Evolutionary conservation across 75 land plant species (phyloP).

Genomic region (Gnetum montanum): DNA sequence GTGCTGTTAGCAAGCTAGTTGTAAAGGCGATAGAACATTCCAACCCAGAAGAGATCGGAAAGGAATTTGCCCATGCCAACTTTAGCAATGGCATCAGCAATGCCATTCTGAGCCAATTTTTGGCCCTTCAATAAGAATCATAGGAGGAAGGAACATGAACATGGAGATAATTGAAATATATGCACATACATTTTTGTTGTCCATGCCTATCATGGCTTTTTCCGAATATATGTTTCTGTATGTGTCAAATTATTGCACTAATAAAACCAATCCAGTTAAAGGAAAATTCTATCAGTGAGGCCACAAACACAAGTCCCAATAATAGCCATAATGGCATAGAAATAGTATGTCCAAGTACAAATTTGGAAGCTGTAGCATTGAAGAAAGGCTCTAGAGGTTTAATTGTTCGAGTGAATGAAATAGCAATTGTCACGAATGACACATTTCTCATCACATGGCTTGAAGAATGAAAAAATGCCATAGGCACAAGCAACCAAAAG

Average conservation of each 20-base stretch:
- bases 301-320: constrained; percentile 94
- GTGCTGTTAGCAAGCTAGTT: constrained; percentile 89
- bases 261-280: constrained; percentile 95
- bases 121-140: constrained; percentile 64
- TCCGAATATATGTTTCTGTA: constrained; percentile 96
- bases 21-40: constrained; percentile 51
- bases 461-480: constrained; percentile 85
- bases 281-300: constrained; percentile 94
- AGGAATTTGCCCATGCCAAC: constrained; percentile 32
- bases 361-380: constrained; percentile 97
- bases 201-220: constrained; percentile 99
- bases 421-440: constrained; percentile 96
- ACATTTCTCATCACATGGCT: constrained; percentile 96
- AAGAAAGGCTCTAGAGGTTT: constrained; percentile 99
- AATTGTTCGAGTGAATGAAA: constrained; percentile 94
- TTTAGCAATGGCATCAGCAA: constrained; percentile 29
- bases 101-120: constrained; percentile 23
- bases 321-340: constrained; percentile 81
- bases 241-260: constrained; percentile 97
- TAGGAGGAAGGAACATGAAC: constrained; percentile 83
- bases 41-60: constrained; percentile 44
- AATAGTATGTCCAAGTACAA: constrained; percentile 85
- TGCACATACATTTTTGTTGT: constrained; percentile 93
- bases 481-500: constrained; percentile 68
- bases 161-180: constrained; percentile 89